phyloP scores from a whole-genome alignment of 75 land plant genomes.

The Isoetes taiwanensis region DNA sequence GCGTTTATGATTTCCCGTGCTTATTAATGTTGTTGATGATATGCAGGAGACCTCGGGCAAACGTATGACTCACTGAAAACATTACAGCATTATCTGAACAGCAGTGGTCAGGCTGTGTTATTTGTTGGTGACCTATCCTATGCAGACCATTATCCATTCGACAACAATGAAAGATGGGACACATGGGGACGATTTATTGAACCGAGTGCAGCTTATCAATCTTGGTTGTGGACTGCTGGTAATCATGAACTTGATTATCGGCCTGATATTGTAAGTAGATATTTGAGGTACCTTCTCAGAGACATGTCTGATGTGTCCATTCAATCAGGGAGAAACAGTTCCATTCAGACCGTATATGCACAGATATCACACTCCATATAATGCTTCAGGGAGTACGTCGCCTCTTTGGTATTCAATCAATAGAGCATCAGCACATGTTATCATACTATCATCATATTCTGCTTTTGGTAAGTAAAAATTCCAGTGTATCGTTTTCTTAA shows the following conservation, averaged over 20 bases:
- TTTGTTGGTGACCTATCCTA: conserved; percentile 85
- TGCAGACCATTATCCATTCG: conserved; percentile 57
- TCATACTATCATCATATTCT: conserved; percentile 62
- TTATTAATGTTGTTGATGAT: no score
- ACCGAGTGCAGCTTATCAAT: conserved; percentile 74
- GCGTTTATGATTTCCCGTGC: no score
- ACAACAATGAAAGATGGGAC: conserved; percentile 79
- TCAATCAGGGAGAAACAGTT: conserved; percentile 34
- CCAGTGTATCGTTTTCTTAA: no score
- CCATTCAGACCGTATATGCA: conserved; percentile 42
- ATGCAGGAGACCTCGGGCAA: conserved; percentile 12
- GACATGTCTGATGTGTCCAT: no score
- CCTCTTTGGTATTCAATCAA: conserved; percentile 74
- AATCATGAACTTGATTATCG: conserved; percentile 79
- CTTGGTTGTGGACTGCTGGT: conserved; percentile 88
- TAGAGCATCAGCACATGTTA: conserved; percentile 68
- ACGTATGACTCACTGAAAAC: not conserved
- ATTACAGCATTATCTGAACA: conserved; percentile 11
- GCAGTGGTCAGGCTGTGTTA: conserved; percentile 59
- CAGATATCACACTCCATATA: conserved; percentile 39
- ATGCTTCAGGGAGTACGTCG: conserved; percentile 38
- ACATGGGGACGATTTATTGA: conserved; percentile 86
- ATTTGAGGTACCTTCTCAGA: no score
- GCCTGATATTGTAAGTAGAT: conserved; percentile 48
- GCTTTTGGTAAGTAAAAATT: conserved; percentile 48